Evolutionary conservation across 257 asterid genomes (phyloP), one percentile per base, ranked within the genome.

Genomic region (Fraxinus anomala): DNA sequence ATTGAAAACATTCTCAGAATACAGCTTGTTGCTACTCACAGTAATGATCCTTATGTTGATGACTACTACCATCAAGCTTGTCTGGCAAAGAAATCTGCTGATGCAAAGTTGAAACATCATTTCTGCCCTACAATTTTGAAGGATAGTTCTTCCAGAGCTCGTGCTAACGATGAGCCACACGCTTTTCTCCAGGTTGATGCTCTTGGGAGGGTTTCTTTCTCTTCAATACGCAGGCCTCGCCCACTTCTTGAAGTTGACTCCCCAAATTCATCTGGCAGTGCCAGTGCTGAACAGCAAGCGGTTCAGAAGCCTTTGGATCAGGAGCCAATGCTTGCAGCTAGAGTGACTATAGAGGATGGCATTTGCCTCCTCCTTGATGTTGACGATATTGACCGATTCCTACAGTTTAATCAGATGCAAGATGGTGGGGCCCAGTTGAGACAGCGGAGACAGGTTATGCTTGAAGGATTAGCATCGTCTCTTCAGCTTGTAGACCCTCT

Each of bases 321-420:
- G 86, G 99, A 95, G 84, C 99, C 99, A 11, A 87, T 95, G 96
- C 98, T 95, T 79, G 99, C 97, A 24, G 99, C 98, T 67, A 89
- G 99, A 86, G 94, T 91, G 79, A 81, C 92, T 73, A 89, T 95
- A 74, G 99, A 95, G 86, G 98, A 95, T 81, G 97, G 98, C 42
- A 81, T 91, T 63, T 83, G 83, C 84, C 94, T 92, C 71, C 89
- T 95, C 63, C 97, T 95, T 23, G 99, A 95, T 42, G 89, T 95
- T 81, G 97, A 95, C 78, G 99, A 95, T 82, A 93, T 93, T 10
- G 98, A 92, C 86, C 90, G 99, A 23, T 89, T 83, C 81, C 71
- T 95, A 78, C 94, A 88, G 73, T 93, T 92, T 78, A 90, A 87
- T 80, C 97, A 88, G 80, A 82, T 86, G 19, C 92, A 80, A 69